Evolutionary conservation across 164 flowering plant species (phyloP), one percentile per base, ranked within the genome.

Genomic region (Akebia trifoliata): DNA sequence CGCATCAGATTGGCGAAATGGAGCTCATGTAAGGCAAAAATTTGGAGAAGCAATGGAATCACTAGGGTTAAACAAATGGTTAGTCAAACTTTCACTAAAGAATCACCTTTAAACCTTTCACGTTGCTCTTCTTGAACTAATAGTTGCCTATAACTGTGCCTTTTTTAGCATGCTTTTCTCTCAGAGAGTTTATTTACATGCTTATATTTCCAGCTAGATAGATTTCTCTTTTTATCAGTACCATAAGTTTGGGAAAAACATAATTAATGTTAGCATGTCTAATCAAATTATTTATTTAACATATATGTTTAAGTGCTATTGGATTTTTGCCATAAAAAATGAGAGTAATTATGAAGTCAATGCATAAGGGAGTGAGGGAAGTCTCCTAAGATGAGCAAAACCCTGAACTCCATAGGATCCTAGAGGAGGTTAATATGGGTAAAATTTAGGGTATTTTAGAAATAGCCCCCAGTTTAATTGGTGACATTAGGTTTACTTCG

Each of bases 1-100:
- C 76, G 75, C 99, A 65, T 94, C 99, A 56, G 95, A 85, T 66
- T 86, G 87, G 77, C 76, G 97, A 51, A 86, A 68, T 74, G 96
- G 97, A 62, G 78, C 87, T 55, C 67, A 77, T 54, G 74, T 94
- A 62, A 90, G 81, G 74, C 91, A 81, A 64, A 82, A 68, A 50
- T 81, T 88, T 72, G 90, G 88, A 44, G 96, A 83, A 69, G 93
- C 90, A 34, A 74, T 94, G 56, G 81, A 81, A 65, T 94, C 96
- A 21, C 91, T 75, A 60, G 68, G 84, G 59, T 72, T 83, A 51
- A 73, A 64, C 39, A 50, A 78, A 64, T 68, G 96, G 97, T 90
- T 39, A 18, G 86, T 68, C 32, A 34, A 53, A 18, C 5, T 18
- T 52, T 34, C 15, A 28, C n/a, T 18, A 20, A 45, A 17, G 43